Evolutionary conservation across 2,329 filamentous ascomycete species (phyloP).

Genomic region (Conoideocrella luteorostrata): DNA sequence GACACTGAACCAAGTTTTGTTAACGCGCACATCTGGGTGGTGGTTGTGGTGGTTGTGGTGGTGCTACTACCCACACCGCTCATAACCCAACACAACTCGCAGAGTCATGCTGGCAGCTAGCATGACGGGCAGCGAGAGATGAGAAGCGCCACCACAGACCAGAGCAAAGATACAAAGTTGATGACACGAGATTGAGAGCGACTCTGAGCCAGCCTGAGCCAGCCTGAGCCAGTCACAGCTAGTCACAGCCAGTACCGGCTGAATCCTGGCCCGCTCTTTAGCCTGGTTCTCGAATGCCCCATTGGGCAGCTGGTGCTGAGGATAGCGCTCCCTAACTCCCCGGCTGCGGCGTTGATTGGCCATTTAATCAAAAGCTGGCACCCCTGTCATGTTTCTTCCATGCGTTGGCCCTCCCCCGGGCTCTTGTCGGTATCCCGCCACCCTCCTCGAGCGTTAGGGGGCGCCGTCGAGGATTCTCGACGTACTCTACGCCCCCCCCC

Average conservation of each 20-base stretch:
- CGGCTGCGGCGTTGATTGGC: conserved; percentile 38
- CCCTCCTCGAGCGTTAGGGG: conserved; percentile 8
- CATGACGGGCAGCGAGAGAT: conserved; percentile 1
- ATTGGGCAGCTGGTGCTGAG: conserved; percentile 43
- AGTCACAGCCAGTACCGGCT: conserved; percentile 25
- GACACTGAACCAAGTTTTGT: too few species aligned
- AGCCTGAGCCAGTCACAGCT: conserved; percentile 9
- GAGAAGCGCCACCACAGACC: conserved; percentile 4
- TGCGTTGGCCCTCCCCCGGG: conserved; percentile 38
- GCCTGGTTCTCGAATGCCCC: conserved; percentile 38
- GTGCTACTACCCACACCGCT: conserved; percentile 24
- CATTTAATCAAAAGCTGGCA: conserved; percentile 42
- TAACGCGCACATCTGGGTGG: too few species aligned
- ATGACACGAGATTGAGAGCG: background rate
- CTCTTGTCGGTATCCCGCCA: conserved; percentile 18
- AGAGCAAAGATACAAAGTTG: background rate
- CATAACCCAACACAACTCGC: conserved; percentile 11
- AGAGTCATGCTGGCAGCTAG: conserved; percentile 5
- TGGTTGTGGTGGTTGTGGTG: background rate
- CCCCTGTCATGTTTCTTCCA: conserved; percentile 46
- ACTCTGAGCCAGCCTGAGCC: background rate
- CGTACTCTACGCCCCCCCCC: conserved; percentile 4
- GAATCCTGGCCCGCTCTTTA: conserved; percentile 36
- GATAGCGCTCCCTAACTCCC: conserved; percentile 27
- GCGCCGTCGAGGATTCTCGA: conserved; percentile 3